phyloP scores from a whole-genome alignment of 2,329 filamentous ascomycete species.

The Thelonectria blattea region DNA sequence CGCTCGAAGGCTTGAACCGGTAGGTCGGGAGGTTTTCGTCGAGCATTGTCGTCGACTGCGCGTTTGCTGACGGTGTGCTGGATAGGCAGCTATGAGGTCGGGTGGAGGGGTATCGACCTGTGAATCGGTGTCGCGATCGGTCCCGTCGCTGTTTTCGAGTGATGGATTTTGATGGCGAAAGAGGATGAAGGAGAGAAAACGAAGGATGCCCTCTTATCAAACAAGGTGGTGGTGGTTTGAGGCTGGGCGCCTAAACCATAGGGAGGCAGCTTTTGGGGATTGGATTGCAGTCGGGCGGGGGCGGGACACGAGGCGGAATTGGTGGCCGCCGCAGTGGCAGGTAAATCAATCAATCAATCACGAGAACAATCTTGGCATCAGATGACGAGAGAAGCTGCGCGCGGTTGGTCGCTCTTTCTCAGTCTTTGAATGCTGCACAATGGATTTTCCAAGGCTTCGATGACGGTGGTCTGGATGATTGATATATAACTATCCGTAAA shows the following conservation, averaged over 20 bases:
- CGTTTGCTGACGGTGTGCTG: slow-evolving; percentile 7
- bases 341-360: slow-evolving; percentile 1
- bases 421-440: neutral
- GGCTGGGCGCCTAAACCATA: neutral
- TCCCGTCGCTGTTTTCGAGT: neutral
- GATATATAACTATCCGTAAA: neutral
- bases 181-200: neutral
- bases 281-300: slow-evolving; percentile 1
- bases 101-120: neutral
- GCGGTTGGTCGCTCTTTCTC: neutral
- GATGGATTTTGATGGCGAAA: neutral
- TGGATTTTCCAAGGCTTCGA: neutral
- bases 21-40: slow-evolving; percentile 91
- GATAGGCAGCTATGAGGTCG: neutral
- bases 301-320: slow-evolving; percentile 18
- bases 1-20: slow-evolving; percentile 58
- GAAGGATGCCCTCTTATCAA: slow-evolving; percentile 9
- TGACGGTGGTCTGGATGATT: neutral
- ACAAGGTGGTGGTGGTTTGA: neutral
- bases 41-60: slow-evolving; percentile 67
- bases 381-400: slow-evolving; percentile 1
- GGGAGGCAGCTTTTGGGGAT: neutral
- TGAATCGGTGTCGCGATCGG: neutral
- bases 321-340: neutral
- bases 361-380: slow-evolving; percentile 17